Base-by-base conservation (phyloP, 2,329 filamentous ascomycete species). In the Ascochyta rabiei region DNA sequence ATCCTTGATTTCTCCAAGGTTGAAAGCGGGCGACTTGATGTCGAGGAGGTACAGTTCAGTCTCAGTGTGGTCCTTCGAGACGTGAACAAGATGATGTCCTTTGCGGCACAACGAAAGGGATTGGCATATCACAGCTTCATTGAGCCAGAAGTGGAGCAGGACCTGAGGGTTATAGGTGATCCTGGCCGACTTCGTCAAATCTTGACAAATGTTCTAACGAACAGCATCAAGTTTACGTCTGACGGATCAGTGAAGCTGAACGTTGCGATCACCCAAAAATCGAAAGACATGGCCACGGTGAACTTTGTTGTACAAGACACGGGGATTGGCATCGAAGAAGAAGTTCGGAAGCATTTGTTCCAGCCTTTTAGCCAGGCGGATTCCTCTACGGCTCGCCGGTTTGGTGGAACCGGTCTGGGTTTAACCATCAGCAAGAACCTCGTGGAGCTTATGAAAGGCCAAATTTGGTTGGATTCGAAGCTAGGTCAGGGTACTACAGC, bases 1-100 rank as follows among this genome's bases (percentile, higher is more conserved):
- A 96, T 96, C 50, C 79, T 96, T 1, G 91, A 96, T 74, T 93
- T 96, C 71, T 95, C 90, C 4, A 96, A 96, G 72, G 87, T 91
- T 1, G 90, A 93, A 70, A 90, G 88, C 8, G 89, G 90, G 3
- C 81, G 87, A 7, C 76, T 93, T 18, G 89, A 92, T 59, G 88
- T 93, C 35, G 89, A 92, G 73, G 88, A 92, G 64, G 89, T 92
- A 0, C 89, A 91, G 57, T 93, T 93, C 64, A 90, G 87, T 24
- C 78, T 92, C 2, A 87, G 86, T 0, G 80, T 90, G 1, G 85
- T 91, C 12, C 84, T 93, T 6, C 82, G 87, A 41, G 91, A 96
- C 69, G 90, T 95, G 18, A 89, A 86, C 47, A 91, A 92, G 71
- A 95, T 96, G 90, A 84, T 96, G 62, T 86, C 89, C 37, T 96